A percentile compares a stretch with the other conserved stretches of the same genome.
Evolutionary conservation across 2,329 filamentous ascomycete species (phyloP).

Genomic region (Cladophialophora bantiana): DNA sequence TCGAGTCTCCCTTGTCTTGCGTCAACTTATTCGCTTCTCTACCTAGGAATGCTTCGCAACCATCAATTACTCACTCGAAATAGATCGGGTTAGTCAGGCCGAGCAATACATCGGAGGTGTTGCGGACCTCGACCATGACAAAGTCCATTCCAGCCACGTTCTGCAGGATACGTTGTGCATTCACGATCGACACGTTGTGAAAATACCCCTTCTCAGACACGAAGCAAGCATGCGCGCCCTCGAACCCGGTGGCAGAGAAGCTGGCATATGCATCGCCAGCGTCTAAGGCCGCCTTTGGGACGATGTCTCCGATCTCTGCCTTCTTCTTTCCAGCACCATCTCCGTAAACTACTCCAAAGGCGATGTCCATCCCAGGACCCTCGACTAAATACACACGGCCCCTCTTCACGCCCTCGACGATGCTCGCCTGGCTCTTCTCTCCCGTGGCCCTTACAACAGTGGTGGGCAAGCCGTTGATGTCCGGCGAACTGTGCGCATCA

Average conservation of each 20-base stretch:
- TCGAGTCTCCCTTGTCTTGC: not conserved
- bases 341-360: slow-evolving; percentile 27
- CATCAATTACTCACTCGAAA: not conserved
- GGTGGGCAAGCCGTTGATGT: slow-evolving; percentile 36
- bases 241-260: slow-evolving; percentile 26
- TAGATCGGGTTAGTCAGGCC: slow-evolving; percentile 37
- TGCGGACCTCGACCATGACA: slow-evolving; percentile 35
- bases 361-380: slow-evolving; percentile 35
- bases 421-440: slow-evolving; percentile 34
- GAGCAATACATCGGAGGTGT: slow-evolving; percentile 29
- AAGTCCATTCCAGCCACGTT: slow-evolving; percentile 21
- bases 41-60: not conserved
- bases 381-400: slow-evolving; percentile 37
- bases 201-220: slow-evolving; percentile 35
- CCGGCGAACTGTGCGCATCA: slow-evolving; percentile 36
- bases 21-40: too few relatives aligned
- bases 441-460: slow-evolving; percentile 33
- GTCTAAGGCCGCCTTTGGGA: not conserved
- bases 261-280: not conserved
- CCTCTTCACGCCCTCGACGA: slow-evolving; percentile 33
- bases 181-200: slow-evolving; percentile 28
- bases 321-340: not conserved
- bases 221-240: slow-evolving; percentile 29
- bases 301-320: slow-evolving; percentile 25
- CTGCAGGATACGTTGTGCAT: slow-evolving; percentile 18